Evolutionary conservation across 2,329 filamentous ascomycete species (phyloP).

Genomic region (Hypoxylon sp.): DNA sequence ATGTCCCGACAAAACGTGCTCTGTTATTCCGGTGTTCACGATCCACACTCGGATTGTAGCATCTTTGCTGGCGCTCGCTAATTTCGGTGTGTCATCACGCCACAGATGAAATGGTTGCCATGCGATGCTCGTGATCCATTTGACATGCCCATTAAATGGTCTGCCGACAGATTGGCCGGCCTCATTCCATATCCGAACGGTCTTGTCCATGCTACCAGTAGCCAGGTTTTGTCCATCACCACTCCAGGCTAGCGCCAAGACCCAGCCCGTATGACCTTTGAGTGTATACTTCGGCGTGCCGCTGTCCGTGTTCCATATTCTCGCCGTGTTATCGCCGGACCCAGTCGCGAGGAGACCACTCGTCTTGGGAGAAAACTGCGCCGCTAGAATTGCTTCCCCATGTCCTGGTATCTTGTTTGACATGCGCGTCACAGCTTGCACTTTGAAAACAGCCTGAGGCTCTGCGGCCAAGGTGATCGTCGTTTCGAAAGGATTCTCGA

Average conservation of each 20-base stretch:
- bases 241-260: constrained; percentile 86
- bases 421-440: constrained; percentile 90
- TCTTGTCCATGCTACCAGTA: constrained; percentile 93
- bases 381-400: constrained; percentile 86
- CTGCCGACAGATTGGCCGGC: constrained; percentile 78
- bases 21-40: constrained; percentile 77
- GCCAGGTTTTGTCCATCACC: constrained; percentile 83
- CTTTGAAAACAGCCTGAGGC: constrained; percentile 92
- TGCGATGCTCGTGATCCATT: constrained; percentile 85
- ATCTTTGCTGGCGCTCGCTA: constrained; percentile 92
- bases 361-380: constrained; percentile 82
- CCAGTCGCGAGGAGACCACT: constrained; percentile 85
- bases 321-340: constrained; percentile 87
- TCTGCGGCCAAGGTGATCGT: constrained; percentile 66
- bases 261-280: constrained; percentile 89
- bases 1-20: constrained; percentile 87
- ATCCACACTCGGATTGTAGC: constrained; percentile 88
- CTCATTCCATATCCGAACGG: constrained; percentile 87
- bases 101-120: constrained; percentile 96
- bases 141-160: constrained; percentile 82
- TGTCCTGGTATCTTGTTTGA: constrained; percentile 89
- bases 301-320: constrained; percentile 95
- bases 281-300: constrained; percentile 88
- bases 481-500: constrained; percentile 66
- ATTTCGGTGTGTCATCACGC: constrained; percentile 73